Conservation (phyloP, 768 basidiomycete species). For the Mycena floridula region DNA sequence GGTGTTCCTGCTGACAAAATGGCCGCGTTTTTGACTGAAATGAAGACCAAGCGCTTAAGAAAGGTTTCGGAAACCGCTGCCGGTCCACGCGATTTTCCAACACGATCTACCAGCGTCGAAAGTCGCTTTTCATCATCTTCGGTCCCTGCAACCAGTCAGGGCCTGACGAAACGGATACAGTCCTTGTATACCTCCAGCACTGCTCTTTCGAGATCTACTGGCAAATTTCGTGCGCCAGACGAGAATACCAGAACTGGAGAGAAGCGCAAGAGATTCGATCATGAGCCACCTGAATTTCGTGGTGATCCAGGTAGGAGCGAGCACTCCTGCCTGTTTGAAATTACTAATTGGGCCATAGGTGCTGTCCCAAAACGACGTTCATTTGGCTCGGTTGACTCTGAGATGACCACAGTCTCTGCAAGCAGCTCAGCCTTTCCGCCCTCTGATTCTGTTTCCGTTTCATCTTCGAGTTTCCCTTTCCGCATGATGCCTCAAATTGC, state of each 20-base stretch:
- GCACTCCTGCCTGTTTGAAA: not conserved
- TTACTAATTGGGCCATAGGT: constrained; percentile 9
- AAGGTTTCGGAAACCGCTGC: constrained; percentile 30
- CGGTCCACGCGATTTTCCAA: not conserved
- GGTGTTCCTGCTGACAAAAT: constrained; percentile 78
- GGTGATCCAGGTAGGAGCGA: not conserved
- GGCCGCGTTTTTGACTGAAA: constrained; percentile 74
- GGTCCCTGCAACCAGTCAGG: no score
- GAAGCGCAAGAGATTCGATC: constrained; percentile 23
- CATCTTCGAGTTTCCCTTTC: constrained; percentile 8
- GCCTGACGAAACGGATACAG: no score
- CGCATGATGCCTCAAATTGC: constrained; percentile 12
- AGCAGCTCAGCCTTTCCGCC: constrained; percentile 1
- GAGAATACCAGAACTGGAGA: constrained; percentile 14
- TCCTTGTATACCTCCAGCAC: not conserved
- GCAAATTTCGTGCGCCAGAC: not conserved
- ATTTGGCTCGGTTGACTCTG: constrained; percentile 21
- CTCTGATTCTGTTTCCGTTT: not conserved
- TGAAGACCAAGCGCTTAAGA: constrained; percentile 67
- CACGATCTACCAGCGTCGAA: no score
- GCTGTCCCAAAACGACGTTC: constrained; percentile 33
- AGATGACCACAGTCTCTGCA: constrained; percentile 6
- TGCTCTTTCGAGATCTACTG: not conserved
- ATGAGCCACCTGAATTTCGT: constrained; percentile 2
- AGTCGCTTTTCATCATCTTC: no score